phyloP scores from a whole-genome alignment of 805 yeast genomes.

The Debaryomyces tyrocola region DNA sequence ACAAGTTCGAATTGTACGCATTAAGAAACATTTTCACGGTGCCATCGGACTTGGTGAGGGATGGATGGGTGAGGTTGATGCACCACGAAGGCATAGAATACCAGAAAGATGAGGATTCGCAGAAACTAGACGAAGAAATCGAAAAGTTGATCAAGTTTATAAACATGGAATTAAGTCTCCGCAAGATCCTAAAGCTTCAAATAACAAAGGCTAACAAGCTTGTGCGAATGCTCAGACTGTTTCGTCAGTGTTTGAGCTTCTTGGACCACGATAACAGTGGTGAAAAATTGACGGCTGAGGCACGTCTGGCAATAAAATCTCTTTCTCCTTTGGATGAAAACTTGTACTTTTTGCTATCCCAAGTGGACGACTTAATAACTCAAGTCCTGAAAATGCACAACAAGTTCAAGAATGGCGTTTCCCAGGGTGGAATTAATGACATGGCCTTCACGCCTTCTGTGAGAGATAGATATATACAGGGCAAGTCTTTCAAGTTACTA shows the following conservation, averaged over 20 bases:
- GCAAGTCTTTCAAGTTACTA: constrained; percentile 36
- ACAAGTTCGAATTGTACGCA: constrained; percentile 80
- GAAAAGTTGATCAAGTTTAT: constrained; percentile 37
- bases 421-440: constrained; percentile 21
- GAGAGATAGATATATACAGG: constrained; percentile 41
- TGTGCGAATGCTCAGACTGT: constrained; percentile 28
- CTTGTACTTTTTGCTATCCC: constrained; percentile 43
- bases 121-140: constrained; percentile 29
- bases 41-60: constrained; percentile 62
- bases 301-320: constrained; percentile 26
- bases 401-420: constrained; percentile 23
- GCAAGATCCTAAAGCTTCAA: constrained; percentile 41
- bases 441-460: constrained; percentile 25
- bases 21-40: constrained; percentile 72
- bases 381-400: constrained; percentile 26
- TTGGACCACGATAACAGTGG: constrained; percentile 14
- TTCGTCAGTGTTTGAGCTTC: constrained; percentile 28
- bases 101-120: neutral
- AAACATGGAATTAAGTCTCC: constrained; percentile 42
- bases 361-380: constrained; percentile 38
- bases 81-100: constrained; percentile 63
- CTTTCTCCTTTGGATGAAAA: constrained; percentile 50
- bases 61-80: constrained; percentile 64
- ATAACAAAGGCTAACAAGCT: constrained; percentile 39
- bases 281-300: constrained; percentile 18